Evolutionary conservation across 2,329 filamentous ascomycete genomes (phyloP).

Genomic region (Trichoderma cornu-damae): DNA sequence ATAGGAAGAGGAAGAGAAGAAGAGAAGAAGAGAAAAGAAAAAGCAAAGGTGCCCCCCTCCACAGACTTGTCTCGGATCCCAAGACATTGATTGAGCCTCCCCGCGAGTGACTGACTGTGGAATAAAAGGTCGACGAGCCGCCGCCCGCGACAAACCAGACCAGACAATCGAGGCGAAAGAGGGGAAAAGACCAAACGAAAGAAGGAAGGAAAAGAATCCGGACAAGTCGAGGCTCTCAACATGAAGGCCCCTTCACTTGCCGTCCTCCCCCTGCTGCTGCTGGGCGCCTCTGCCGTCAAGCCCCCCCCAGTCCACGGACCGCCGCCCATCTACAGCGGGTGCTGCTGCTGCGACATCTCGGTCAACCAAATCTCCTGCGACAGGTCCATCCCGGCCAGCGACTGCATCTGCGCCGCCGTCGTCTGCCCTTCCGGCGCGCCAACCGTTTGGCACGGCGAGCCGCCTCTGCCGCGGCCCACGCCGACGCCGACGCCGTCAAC

Average conservation of each 20-base stretch:
- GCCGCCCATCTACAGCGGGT: constrained; percentile 19
- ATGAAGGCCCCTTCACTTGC: constrained; percentile 20
- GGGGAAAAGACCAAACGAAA: background rate
- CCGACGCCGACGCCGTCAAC: background rate
- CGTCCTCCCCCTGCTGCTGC: constrained; percentile 16
- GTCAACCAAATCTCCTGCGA: constrained; percentile 26
- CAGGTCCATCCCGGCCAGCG: constrained; percentile 14
- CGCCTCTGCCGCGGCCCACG: background rate
- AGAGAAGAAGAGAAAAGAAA: no score
- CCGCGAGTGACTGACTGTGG: background rate
- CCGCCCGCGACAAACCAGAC: background rate
- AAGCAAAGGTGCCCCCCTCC: background rate
- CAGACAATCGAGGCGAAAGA: background rate
- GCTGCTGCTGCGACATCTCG: constrained; percentile 34
- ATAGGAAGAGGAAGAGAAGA: no score
- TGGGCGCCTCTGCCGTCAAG: constrained; percentile 24
- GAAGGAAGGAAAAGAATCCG: background rate
- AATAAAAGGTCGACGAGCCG: constrained; percentile 2
- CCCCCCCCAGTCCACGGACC: constrained; percentile 20
- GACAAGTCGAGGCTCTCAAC: background rate
- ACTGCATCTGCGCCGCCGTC: constrained; percentile 29
- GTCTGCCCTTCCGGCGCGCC: constrained; percentile 24
- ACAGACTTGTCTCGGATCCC: background rate
- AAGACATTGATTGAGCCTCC: background rate
- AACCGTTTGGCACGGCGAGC: constrained; percentile 18